Evolutionary conservation across 768 basidiomycete species (phyloP).

Genomic region (Cystofilobasidium macerans): DNA sequence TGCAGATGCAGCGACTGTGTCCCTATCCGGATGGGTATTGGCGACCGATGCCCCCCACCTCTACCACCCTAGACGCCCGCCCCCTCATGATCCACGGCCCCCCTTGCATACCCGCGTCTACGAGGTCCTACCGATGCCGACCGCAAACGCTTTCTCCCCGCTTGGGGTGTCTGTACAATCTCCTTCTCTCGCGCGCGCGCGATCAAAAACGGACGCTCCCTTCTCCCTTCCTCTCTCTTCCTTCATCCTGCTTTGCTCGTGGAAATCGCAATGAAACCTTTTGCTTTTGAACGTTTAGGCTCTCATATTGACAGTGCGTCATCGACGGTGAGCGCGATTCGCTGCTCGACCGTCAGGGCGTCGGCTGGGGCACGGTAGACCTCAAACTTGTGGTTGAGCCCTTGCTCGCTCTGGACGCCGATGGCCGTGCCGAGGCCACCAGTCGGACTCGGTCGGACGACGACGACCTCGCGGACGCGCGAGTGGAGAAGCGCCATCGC

Average conservation of each 20-base stretch:
- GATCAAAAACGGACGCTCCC: too few relatives aligned
- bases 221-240: background rate
- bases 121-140: too few relatives aligned
- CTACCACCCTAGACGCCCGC: too few relatives aligned
- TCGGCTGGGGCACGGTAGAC: slow-evolving; percentile 53
- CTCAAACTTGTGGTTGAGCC: slow-evolving; percentile 78
- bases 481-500: slow-evolving; percentile 92
- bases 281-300: background rate
- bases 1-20: too few relatives aligned
- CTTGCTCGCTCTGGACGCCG: slow-evolving; percentile 67
- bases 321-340: slow-evolving; percentile 29
- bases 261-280: background rate
- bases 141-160: too few relatives aligned
- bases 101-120: too few relatives aligned
- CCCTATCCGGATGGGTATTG: too few relatives aligned
- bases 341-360: slow-evolving; percentile 27
- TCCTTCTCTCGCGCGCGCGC: too few relatives aligned
- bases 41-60: too few relatives aligned
- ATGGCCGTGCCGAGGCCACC: slow-evolving; percentile 71
- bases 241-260: background rate
- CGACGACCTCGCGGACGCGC: slow-evolving; percentile 70
- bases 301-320: slow-evolving; percentile 30
- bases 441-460: slow-evolving; percentile 54
- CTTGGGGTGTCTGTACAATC: too few relatives aligned
- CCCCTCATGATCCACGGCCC: too few relatives aligned